A percentile compares a stretch with the other conserved stretches of the same genome.
Evolutionary conservation across 73 alveolate species (phyloP).

Genomic region (Paramecium caudatum): DNA sequence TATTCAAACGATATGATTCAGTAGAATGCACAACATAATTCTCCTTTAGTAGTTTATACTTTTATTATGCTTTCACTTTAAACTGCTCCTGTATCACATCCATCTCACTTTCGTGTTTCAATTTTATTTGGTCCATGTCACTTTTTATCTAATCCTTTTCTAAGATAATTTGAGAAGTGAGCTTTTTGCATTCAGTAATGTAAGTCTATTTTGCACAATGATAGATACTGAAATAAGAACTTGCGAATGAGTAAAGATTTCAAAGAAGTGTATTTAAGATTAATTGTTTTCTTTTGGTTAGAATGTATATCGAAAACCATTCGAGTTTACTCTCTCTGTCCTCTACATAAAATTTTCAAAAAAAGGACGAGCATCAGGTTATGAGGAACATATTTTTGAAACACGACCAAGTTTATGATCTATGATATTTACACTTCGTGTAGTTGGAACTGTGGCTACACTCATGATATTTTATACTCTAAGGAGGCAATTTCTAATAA

Average conservation of each 20-base stretch:
- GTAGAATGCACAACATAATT: constrained; percentile 53
- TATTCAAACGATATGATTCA: constrained; percentile 49
- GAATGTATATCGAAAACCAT: constrained; percentile 40
- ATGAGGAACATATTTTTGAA: too few species aligned
- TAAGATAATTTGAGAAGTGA: not conserved
- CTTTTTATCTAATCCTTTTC: not conserved
- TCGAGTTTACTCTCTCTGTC: not conserved
- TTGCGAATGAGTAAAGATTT: constrained; percentile 58
- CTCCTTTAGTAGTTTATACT: constrained; percentile 8
- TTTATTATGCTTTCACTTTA: not conserved
- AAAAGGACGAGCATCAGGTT: constrained; percentile 53
- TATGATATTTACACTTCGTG: constrained; percentile 9
- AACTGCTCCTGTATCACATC: not conserved
- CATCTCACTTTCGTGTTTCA: not conserved
- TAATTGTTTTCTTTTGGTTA: not conserved
- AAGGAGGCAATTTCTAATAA: constrained; percentile 33
- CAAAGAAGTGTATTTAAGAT: constrained; percentile 57
- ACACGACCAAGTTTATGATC: constrained; percentile 62
- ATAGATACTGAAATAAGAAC: constrained; percentile 10
- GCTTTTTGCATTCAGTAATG: constrained; percentile 1
- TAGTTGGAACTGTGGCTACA: constrained; percentile 28
- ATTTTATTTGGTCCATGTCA: constrained; percentile 55
- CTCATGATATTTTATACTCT: not conserved
- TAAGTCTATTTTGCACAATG: not conserved
- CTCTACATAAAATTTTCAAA: constrained; percentile 59